phyloP scores from a whole-genome alignment of 2,329 filamentous ascomycete species.

The Colletotrichum limetticola region DNA sequence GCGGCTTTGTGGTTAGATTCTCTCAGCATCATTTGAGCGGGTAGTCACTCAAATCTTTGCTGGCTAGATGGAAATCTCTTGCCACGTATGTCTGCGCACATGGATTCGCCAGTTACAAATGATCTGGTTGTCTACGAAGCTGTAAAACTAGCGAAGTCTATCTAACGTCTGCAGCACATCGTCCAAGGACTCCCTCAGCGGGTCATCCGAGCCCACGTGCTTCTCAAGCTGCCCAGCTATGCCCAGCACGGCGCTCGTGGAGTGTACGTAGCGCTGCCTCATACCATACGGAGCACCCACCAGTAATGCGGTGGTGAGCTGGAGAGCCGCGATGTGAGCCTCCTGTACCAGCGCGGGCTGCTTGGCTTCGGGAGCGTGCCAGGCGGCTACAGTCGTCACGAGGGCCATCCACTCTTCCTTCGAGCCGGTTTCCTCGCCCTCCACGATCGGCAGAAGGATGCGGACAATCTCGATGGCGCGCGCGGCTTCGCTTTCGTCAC shows the following conservation, averaged over 20 bases:
- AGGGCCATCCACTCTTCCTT: constrained; percentile 68
- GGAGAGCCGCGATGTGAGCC: constrained; percentile 63
- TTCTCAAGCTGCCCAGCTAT: constrained; percentile 55
- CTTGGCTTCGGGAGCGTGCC: constrained; percentile 50
- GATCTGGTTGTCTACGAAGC: background rate
- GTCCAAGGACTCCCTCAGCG: constrained; percentile 54
- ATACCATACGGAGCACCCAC: constrained; percentile 56
- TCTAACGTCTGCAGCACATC: constrained; percentile 53
- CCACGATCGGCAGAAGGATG: constrained; percentile 62
- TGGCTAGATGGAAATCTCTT: too few species aligned
- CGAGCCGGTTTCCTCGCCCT: constrained; percentile 55
- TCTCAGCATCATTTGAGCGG: too few species aligned
- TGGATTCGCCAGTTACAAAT: background rate
- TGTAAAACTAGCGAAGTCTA: constrained; percentile 33
- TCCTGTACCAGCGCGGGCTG: constrained; percentile 51
- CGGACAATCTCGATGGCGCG: constrained; percentile 67
- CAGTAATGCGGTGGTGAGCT: constrained; percentile 66
- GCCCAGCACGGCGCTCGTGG: constrained; percentile 60
- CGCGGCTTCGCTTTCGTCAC: constrained; percentile 48
- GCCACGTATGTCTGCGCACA: too few species aligned
- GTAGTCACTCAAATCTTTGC: too few species aligned
- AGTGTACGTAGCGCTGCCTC: constrained; percentile 61
- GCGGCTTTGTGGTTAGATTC: too few species aligned
- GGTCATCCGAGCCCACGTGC: constrained; percentile 43
- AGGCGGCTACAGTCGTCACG: constrained; percentile 62